Percentiles rank a stretch among this genome's conserved stretches.
These are phyloP conservation scores for Globisporangium parvum DNA, from an alignment of 352 stramenopile species.

Conservation along the genomic window DNA sequence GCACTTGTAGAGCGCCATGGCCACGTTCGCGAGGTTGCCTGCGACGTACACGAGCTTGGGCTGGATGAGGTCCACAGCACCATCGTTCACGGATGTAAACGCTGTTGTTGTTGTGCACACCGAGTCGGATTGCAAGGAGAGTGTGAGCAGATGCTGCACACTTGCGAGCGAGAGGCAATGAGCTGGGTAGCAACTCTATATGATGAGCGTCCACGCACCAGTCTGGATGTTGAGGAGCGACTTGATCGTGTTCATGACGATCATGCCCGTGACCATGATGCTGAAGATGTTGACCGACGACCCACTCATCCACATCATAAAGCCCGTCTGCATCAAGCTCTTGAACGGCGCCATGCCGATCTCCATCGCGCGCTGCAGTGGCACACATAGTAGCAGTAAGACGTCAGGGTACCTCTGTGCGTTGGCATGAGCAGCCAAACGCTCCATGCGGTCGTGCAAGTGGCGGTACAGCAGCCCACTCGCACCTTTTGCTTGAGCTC, in stretches of 20 bases:
- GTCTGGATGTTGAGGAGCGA: slow-evolving; percentile 81
- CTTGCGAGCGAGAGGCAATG: too few species aligned
- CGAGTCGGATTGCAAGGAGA: slow-evolving; percentile 1
- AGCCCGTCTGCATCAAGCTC: slow-evolving; percentile 89
- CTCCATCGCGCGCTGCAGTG: slow-evolving; percentile 88
- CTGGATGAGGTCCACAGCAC: slow-evolving; percentile 72
- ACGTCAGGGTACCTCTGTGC: too few species aligned
- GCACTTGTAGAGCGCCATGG: slow-evolving; percentile 90
- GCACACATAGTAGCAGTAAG: too few species aligned
- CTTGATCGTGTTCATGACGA: slow-evolving; percentile 90
- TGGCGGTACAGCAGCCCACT: neutral
- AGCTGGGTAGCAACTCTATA: neutral
- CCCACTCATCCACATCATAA: slow-evolving; percentile 97
- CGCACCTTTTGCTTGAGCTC: slow-evolving; percentile 87
- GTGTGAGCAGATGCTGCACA: neutral
- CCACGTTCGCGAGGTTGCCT: slow-evolving; percentile 82
- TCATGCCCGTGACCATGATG: slow-evolving; percentile 93
- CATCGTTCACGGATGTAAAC: slow-evolving; percentile 74
- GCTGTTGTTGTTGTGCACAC: slow-evolving; percentile 21
- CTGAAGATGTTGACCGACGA: slow-evolving; percentile 94
- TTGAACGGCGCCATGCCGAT: slow-evolving; percentile 89
- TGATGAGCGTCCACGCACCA: slow-evolving; percentile 18
- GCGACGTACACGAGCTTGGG: slow-evolving; percentile 88
- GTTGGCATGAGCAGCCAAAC: too few species aligned
- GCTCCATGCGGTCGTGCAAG: too few species aligned